These are phyloP conservation scores for Fusarium subglutinans DNA, from an alignment of 2,329 filamentous ascomycete genomes.

Conservation along the genomic window DNA sequence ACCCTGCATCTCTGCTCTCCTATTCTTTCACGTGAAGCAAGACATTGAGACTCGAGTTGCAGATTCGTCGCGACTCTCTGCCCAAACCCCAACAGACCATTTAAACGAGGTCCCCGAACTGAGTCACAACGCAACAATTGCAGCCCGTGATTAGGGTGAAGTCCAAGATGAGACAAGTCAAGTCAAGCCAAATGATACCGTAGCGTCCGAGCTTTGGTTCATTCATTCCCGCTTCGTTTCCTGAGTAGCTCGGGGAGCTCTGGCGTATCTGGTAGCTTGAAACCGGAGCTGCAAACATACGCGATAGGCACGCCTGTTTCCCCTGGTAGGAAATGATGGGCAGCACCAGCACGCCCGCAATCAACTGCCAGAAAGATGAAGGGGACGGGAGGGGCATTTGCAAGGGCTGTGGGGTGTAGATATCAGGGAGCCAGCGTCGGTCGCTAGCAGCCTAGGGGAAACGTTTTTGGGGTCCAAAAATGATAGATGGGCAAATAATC, in stretches of 20 bases:
- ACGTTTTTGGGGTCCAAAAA: conserved; percentile 13
- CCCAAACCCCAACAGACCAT: background rate
- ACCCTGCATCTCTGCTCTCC: conserved; percentile 9
- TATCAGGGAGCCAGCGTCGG: background rate
- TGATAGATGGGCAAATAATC: conserved; percentile 4
- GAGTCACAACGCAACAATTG: background rate
- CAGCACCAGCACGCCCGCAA: conserved; percentile 12
- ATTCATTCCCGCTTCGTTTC: conserved; percentile 25
- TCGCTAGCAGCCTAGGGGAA: background rate
- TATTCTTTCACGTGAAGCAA: conserved; percentile 28
- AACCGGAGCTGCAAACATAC: background rate
- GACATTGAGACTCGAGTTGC: background rate
- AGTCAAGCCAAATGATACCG: background rate
- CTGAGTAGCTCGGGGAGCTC: conserved; percentile 9
- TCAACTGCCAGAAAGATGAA: conserved; percentile 28
- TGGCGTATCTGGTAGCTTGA: conserved; percentile 11
- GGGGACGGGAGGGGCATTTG: conserved; percentile 28
- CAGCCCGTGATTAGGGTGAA: background rate
- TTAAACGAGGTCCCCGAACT: background rate
- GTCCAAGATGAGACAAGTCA: background rate
- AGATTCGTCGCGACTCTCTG: background rate
- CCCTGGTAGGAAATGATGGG: conserved; percentile 17
- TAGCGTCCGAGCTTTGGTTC: conserved; percentile 4
- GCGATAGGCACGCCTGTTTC: conserved; percentile 7
- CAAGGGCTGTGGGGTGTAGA: conserved; percentile 19